Conservation (phyloP, 2,329 filamentous ascomycete genomes). For the Zelopaecilomyces penicillatus region DNA sequence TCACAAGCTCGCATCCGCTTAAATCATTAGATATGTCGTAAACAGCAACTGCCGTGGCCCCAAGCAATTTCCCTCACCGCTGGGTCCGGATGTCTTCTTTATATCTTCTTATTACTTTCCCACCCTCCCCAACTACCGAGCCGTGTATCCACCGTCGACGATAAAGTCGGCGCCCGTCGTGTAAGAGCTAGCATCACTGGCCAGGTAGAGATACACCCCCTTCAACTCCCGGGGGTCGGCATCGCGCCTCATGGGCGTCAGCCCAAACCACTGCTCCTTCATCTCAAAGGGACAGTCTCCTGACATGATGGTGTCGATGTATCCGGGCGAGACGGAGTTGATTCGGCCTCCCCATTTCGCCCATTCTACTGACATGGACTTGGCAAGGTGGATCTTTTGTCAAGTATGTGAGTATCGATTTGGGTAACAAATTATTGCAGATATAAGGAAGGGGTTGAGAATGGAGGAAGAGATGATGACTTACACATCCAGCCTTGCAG, state of each 20-base stretch:
- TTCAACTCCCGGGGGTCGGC: slow-evolving; percentile 23
- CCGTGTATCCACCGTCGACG: slow-evolving; percentile 13
- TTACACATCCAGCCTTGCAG: slow-evolving; percentile 30
- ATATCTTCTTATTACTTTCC: no score
- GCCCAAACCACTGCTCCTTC: slow-evolving; percentile 25
- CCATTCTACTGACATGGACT: slow-evolving; percentile 36
- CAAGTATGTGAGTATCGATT: no score
- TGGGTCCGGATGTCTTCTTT: no score
- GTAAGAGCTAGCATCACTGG: slow-evolving; percentile 3
- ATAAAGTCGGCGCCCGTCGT: slow-evolving; percentile 4
- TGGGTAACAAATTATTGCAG: no score
- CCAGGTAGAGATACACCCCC: slow-evolving; percentile 22
- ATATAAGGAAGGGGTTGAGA: not conserved
- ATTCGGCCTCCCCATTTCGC: slow-evolving; percentile 33
- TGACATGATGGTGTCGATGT: slow-evolving; percentile 29
- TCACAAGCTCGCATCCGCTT: no score
- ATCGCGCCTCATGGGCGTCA: slow-evolving; percentile 21
- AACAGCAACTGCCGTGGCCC: no score
- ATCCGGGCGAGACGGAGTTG: slow-evolving; percentile 30
- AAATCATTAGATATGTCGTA: no score
- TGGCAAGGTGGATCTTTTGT: slow-evolving; percentile 27
- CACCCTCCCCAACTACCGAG: slow-evolving; percentile 3
- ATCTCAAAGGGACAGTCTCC: slow-evolving; percentile 24
- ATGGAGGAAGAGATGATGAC: not conserved
- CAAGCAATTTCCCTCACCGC: no score